Evolutionary conservation across 805 yeast genomes (phyloP).

Genomic region (Candida lessepsii): DNA sequence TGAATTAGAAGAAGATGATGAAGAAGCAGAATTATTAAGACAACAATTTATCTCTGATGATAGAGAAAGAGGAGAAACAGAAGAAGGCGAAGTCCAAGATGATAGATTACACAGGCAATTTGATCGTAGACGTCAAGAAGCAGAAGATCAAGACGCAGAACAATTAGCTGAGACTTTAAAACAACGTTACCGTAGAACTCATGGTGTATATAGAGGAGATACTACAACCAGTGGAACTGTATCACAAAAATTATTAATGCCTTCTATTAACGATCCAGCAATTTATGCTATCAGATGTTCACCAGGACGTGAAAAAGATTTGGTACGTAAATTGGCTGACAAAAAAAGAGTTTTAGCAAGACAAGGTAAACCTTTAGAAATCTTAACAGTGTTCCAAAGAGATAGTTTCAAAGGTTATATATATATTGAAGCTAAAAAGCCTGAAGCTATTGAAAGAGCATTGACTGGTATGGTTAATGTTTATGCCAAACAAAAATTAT

Average conservation of each 20-base stretch:
- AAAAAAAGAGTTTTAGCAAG: slow-evolving; percentile 77
- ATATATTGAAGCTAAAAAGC: slow-evolving; percentile 90
- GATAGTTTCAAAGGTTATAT: slow-evolving; percentile 90
- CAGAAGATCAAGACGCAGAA: slow-evolving; percentile 94
- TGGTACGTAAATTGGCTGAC: slow-evolving; percentile 80
- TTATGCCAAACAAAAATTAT: slow-evolving; percentile 65
- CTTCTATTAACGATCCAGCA: slow-evolving; percentile 94
- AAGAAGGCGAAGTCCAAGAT: slow-evolving; percentile 42
- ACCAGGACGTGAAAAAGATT: slow-evolving; percentile 88
- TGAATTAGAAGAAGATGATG: slow-evolving; percentile 86
- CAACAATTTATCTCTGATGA: slow-evolving; percentile 81
- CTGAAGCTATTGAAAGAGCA: slow-evolving; percentile 88
- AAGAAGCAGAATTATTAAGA: slow-evolving; percentile 79
- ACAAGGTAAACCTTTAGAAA: slow-evolving; percentile 76
- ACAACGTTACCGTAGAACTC: slow-evolving; percentile 86
- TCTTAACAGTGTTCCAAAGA: slow-evolving; percentile 88
- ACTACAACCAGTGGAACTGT: slow-evolving; percentile 62
- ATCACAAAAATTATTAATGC: slow-evolving; percentile 89
- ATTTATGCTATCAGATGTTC: slow-evolving; percentile 95
- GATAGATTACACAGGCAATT: slow-evolving; percentile 88
- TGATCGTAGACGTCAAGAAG: slow-evolving; percentile 82
- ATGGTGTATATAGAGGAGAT: slow-evolving; percentile 81
- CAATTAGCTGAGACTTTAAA: slow-evolving; percentile 86
- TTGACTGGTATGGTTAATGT: slow-evolving; percentile 87
- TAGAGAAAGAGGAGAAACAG: slow-evolving; percentile 55